Evolutionary conservation across 2,329 filamentous ascomycete species (phyloP), one percentile per base, ranked within the genome.

Genomic region (Fonsecaea monophora): DNA sequence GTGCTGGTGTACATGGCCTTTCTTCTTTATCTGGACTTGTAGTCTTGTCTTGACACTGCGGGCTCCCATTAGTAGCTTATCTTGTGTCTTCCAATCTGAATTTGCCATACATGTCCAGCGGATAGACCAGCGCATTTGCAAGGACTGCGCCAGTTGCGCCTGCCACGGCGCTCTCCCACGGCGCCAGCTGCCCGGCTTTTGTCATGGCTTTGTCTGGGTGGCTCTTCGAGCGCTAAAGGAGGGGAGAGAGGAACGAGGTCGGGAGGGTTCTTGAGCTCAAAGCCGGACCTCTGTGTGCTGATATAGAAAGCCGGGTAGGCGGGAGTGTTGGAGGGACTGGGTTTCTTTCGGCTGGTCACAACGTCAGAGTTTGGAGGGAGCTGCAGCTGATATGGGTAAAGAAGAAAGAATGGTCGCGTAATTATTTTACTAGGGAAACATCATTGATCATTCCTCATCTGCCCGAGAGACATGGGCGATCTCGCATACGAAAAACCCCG

Each of bases 51-150:
- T 99, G 74, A 99, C 92, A 74, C 94, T 97, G 75, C 30, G 61
- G 12, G 9, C 4, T 21, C 35, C n/a, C 21, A 53, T 72, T 21
- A 65, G 50, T 48, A 59, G 57, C 21, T 21, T 6, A 50, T 50
- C 42, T 15, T 53, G 56, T 40, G 60, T 53, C 37, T 12, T 35
- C 35, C 18, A 13, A 38, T 21, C 34, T 32, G 30, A 37, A 56
- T 58, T 30, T 53, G 32, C 35, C 91, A 83, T 84, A 97, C 94
- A 99, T 94, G 80, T 99, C 95, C 68, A 99, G 85, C 55, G 95
- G 95, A 80, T 99, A 99, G 65, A 98, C 94, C 70, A 97, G 82
- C 53, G 94, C 91, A 83, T 99, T 99, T 66, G 95, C 95, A 67
- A 99, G 85, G 42, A 98, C 92, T 55, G 95, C 95, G 68, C 95